Evolutionary conservation across 169 alveolate genomes (phyloP).

Genomic region (Plasmodium inui): DNA sequence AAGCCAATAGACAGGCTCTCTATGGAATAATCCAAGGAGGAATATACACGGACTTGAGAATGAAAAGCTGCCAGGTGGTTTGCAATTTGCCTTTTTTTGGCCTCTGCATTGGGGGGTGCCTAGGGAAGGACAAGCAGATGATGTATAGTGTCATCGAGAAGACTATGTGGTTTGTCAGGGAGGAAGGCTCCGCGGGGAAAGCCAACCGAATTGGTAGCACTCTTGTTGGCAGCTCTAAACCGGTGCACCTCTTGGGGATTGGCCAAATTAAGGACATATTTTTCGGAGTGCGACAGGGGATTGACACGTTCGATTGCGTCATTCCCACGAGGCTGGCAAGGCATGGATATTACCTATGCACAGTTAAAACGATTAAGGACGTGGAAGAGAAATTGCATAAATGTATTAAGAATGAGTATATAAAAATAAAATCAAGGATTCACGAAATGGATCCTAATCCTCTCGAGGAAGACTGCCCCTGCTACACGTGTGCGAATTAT

Average conservation of each 20-base stretch:
- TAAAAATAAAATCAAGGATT: conserved; percentile 33
- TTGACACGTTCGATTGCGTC: conserved; percentile 99
- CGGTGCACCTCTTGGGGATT: conserved; percentile 98
- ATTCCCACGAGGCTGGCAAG: conserved; percentile 99
- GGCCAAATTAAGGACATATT: conserved; percentile 98
- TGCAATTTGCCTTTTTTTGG: conserved; percentile 94
- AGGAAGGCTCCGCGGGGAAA: not conserved
- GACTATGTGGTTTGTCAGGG: conserved; percentile 76
- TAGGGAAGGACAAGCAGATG: conserved; percentile 76
- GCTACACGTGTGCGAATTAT: conserved; percentile 94
- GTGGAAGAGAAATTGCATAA: conserved; percentile 16
- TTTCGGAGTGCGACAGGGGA: conserved; percentile 97
- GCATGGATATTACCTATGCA: conserved; percentile 89
- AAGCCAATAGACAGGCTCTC: conserved; percentile 92
- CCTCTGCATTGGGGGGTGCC: conserved; percentile 98
- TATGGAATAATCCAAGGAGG: conserved; percentile 99
- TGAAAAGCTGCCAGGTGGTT: conserved; percentile 77
- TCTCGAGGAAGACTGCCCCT: conserved; percentile 93
- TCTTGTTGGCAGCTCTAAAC: conserved; percentile 83
- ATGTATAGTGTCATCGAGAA: conserved; percentile 44
- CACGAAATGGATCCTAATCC: conserved; percentile 85
- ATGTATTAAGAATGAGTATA: conserved; percentile 22
- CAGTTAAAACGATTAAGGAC: conserved; percentile 86
- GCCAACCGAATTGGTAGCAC: conserved; percentile 50
- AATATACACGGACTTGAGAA: conserved; percentile 91